Base-by-base conservation (phyloP, 2,329 filamentous ascomycete species). In the Sordariomycetes sp. region DNA sequence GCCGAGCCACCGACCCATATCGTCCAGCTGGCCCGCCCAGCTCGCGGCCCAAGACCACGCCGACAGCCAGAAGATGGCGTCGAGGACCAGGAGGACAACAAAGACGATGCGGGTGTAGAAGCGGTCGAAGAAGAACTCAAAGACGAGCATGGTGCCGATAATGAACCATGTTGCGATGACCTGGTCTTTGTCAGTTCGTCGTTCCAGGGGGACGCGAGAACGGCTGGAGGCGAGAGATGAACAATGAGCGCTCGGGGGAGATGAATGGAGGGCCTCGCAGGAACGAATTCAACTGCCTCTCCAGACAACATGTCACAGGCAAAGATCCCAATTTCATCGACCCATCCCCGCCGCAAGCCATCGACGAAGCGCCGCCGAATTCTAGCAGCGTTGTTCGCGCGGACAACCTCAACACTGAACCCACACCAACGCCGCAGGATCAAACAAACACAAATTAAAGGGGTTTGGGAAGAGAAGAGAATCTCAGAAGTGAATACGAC, bases 1-100 rank as follows among this genome's bases (percentile, higher is more conserved):
- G 27, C 18, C 20, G 12, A 10, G 7, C n/a, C 14, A 15, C 21
- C 17, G 15, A 17, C 7, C 4, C 12, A 21, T 12, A 6, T 21
- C 19, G 12, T 11, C 21, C 29, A 32, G 17, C 29, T 8, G 9
- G 12, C 5, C 17, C 6, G 34, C 29, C 34, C 21, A 26, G 15
- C 20, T 20, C 6, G 58, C 57, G 5, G 61, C 53, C 61, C 61
- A 67, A 16, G 55, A 51, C 60, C 60, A 65, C 6, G 46, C 57
- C 0, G 51, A 43, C 8, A 69, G 51, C 63, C 66, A 68, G 42
- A 70, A 63, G 44, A 69, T 54, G 37, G 54, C 39, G 34, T 40
- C 46, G 29, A 67, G 43, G 30, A 51, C 38, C 25, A 64, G 60
- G 24, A 46, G 47, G 21, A 57, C 39, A 27, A 64, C 36, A 34